These are phyloP conservation scores for Fusarium guadeloupense DNA, from an alignment of 2,329 filamentous ascomycete genomes.

Conservation along the genomic window DNA sequence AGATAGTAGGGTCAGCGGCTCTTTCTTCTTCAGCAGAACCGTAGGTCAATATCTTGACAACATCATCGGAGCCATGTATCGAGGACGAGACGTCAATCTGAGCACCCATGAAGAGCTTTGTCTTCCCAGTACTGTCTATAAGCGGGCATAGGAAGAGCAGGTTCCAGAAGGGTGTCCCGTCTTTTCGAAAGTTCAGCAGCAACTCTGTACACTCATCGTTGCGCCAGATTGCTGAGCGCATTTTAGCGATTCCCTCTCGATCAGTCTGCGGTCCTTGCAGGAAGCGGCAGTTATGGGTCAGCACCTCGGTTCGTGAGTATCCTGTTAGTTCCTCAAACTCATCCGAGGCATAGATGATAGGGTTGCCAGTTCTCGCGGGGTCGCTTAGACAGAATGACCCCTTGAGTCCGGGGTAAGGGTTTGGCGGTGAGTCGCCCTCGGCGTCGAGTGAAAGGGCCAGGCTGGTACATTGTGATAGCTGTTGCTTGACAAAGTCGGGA, in stretches of 20 bases:
- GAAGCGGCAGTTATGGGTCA: conserved; percentile 60
- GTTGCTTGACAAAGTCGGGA: conserved; percentile 62
- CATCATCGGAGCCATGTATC: conserved; percentile 59
- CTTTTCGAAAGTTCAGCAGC: conserved; percentile 61
- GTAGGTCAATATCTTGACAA: conserved; percentile 59
- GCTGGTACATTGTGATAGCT: conserved; percentile 58
- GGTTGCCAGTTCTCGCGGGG: conserved; percentile 59
- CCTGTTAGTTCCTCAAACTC: conserved; percentile 63
- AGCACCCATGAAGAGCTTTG: conserved; percentile 63
- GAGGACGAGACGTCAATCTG: conserved; percentile 67
- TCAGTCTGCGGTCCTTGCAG: conserved; percentile 60
- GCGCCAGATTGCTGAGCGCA: conserved; percentile 53
- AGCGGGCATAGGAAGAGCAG: conserved; percentile 64
- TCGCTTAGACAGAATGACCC: conserved; percentile 68
- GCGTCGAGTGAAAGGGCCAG: conserved; percentile 53
- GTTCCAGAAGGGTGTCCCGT: conserved; percentile 65
- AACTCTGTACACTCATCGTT: conserved; percentile 59
- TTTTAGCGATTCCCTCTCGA: conserved; percentile 50
- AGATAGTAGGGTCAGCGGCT: not conserved
- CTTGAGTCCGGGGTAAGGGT: conserved; percentile 63
- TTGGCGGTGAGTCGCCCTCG: conserved; percentile 42
- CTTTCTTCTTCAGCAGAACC: conserved; percentile 41
- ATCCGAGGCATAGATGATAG: conserved; percentile 60
- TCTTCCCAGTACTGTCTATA: conserved; percentile 56
- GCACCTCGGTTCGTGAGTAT: conserved; percentile 57